Evolutionary conservation across 2,329 filamentous ascomycete species (phyloP), one percentile per base, ranked within the genome.

Genomic region (Exophiala phaeomuriformis): DNA sequence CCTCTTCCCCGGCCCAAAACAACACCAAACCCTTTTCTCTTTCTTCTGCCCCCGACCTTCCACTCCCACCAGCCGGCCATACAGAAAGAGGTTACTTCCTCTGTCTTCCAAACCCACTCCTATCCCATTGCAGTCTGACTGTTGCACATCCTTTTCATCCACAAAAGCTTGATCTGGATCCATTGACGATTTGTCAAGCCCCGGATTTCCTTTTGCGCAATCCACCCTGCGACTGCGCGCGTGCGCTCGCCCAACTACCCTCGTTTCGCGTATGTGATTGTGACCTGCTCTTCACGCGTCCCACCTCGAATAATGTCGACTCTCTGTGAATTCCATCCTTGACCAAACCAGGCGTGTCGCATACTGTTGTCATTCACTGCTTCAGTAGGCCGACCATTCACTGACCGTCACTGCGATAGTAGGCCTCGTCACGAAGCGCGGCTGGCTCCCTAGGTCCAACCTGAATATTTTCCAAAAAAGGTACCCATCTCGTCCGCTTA

Each of bases 71-170:
- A 41, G 4, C 39, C 39, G 47, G 47, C 58, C 55, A 56, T 57
- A 52, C 51, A 60, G 53, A 58, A 59, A 57, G 53, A 51, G 56
- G 51, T 61, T 59, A 58, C 56, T 49, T 55, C 51, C 48, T 58
- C 49, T 56, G 47, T 53, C 52, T 53, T 40, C 54, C 45, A 57
- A 56, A 61, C 47, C 58, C 58, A 61, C 58, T 59, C 54, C 51
- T 56, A 51, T 58, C 58, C 54, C 42, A 36, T 58, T 59, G 43
- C 58, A 58, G 58, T 49, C 49, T 55, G 47, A 54, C 46, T 53
- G 58, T 61, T 52, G 56, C 56, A 58, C 56, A 61, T 58, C 58
- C 42, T 41, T 31, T 48, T 47, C 43, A 51, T 52, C 53, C 56
- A 54, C 58, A 58, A 58, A 41, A 61, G 58, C 53, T 61, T 61